Base-by-base conservation (phyloP, 1,284 basidiomycete species). In the Ustilago cynodontis region DNA sequence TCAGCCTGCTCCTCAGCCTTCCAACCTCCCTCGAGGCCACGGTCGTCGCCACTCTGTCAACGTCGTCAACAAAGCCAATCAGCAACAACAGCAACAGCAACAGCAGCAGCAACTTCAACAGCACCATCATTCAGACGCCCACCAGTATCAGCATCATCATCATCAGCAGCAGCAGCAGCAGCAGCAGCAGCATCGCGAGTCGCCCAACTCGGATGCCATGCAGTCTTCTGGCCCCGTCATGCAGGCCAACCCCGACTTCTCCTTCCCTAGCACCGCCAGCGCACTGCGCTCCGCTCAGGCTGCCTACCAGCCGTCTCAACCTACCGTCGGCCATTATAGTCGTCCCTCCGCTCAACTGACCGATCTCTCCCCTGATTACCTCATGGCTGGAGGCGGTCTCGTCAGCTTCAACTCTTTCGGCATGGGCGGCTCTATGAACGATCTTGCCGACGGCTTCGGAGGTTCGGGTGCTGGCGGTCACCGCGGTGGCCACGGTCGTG, bases 21-120 rank as follows among this genome's bases (percentile, higher is more conserved):
- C 70, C 26, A 71, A 50, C 20, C 67, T 80, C 16, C 84, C 86
- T 8, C 91, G 92, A 73, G 93, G 93, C 29, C 96, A 99, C 85
- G 93, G 93, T 53, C 90, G 96, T 63, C 90, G 96, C 73, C 95
- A 98, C 87, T 96, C 94, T 80, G 93, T 97, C 75, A 98, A 96
- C 81, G 93, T 96, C 45, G 82, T 86, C 77, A 87, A 86, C 82
- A 86, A 87, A 72, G 71, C 84, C 39, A 84, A 73, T n/a, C 71
- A 76, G 65, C 71, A 68, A 28, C 75, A 74, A 57, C 76, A 71
- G 50, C 65, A 56, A 24, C 60, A 71, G 35, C 63, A 58, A 7
- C 52, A 63, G 16, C 71, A 70, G 37, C 61, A 60, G 18, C 59
- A 69, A 14, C 57, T 54, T 8, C 63, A 59, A 26, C 63, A 65